Evolutionary conservation across 2,329 filamentous ascomycete genomes (phyloP).

Genomic region (Ophiostoma populinum): DNA sequence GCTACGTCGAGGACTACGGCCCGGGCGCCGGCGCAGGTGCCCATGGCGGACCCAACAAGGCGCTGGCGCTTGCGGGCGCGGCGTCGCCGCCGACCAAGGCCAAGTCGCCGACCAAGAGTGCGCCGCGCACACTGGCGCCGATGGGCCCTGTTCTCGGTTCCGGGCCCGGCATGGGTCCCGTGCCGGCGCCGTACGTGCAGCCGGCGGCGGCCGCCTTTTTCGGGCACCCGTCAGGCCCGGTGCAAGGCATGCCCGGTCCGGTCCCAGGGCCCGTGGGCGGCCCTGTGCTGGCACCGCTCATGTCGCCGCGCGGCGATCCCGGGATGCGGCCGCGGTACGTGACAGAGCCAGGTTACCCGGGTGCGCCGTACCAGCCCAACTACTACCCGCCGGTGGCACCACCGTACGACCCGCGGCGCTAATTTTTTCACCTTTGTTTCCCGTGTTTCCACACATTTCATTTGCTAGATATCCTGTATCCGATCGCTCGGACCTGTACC

Average conservation of each 20-base stretch:
- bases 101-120: not conserved
- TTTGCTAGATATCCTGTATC: no score
- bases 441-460: no score
- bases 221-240: not conserved
- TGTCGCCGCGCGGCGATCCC: slow-evolving; percentile 1
- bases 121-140: not conserved
- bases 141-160: not conserved
- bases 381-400: no score
- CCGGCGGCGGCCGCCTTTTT: not conserved
- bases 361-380: no score
- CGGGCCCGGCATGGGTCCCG: not conserved
- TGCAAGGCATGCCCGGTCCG: not conserved
- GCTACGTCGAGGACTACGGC: slow-evolving; percentile 16
- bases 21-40: slow-evolving; percentile 10
- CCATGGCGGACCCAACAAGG: not conserved
- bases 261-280: no score
- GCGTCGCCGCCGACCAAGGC: not conserved
- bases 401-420: no score
- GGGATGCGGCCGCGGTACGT: no score
- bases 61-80: not conserved
- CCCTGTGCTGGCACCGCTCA: not conserved
- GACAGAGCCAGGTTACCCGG: no score
- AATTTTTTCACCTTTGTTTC: no score
- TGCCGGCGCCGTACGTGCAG: not conserved
- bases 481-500: no score